Percentiles rank a stretch among this genome's conserved stretches.
Conservation (phyloP, 192 early-diverging fungal genomes). For the Coemansia sp. region DNA sequence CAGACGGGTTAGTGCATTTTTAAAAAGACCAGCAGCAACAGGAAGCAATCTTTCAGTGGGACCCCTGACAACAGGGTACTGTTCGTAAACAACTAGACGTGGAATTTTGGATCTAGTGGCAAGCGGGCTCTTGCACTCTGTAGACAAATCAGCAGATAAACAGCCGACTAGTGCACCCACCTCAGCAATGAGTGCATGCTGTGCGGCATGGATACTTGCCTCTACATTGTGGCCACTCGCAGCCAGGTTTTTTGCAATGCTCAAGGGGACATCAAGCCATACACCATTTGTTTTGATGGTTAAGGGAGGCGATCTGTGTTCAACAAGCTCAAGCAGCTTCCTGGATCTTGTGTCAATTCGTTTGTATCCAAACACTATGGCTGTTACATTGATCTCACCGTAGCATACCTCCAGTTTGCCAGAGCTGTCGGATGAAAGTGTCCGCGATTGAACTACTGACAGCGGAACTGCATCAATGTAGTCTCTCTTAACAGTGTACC, state of each 20-base stretch:
- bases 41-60: slow-evolving; percentile 3
- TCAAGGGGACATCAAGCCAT: slow-evolving; percentile 35
- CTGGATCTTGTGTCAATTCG: slow-evolving; percentile 31
- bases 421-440: not conserved
- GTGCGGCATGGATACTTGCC: slow-evolving; percentile 35
- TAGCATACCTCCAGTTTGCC: not conserved
- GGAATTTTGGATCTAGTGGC: slow-evolving; percentile 11
- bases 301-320: slow-evolving; percentile 15
- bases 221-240: slow-evolving; percentile 15
- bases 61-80: not conserved
- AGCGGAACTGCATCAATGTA: not conserved
- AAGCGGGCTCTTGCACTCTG: slow-evolving; percentile 31
- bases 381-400: slow-evolving; percentile 12
- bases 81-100: slow-evolving; percentile 29
- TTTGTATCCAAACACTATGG: slow-evolving; percentile 37
- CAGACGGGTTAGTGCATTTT: not conserved
- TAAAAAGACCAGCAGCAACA: not conserved
- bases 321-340: slow-evolving; percentile 23
- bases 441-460: not conserved
- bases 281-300: slow-evolving; percentile 9
- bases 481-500: slow-evolving; percentile 28
- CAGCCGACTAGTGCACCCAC: slow-evolving; percentile 4
- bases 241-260: not conserved
- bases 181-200: slow-evolving; percentile 21
- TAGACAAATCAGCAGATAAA: slow-evolving; percentile 4